phyloP scores from a whole-genome alignment of 495 filamentous ascomycete genomes.

The Penicillium roqueforti region DNA sequence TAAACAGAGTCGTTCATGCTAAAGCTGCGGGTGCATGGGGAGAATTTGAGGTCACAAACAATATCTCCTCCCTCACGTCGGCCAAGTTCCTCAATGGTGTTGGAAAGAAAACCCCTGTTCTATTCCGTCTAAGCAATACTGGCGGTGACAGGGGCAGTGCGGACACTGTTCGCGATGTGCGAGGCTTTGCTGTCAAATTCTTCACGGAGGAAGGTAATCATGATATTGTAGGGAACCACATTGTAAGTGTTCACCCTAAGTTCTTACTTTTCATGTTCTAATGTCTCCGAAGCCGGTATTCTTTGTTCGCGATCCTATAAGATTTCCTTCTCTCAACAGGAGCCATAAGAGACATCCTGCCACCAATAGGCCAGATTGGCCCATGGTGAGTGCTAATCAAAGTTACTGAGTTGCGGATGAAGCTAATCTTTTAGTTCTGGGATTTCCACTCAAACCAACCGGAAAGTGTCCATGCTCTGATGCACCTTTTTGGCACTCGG shows the following conservation, averaged over 20 bases:
- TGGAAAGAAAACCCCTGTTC: conserved; percentile 55
- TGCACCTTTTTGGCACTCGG: conserved; percentile 63
- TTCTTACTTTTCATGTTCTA: neutral
- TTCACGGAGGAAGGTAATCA: conserved; percentile 71
- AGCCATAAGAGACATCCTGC: conserved; percentile 48
- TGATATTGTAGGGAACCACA: conserved; percentile 61
- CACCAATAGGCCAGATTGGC: conserved; percentile 45
- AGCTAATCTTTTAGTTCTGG: conserved; percentile 43
- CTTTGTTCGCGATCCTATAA: conserved; percentile 52
- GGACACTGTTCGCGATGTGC: conserved; percentile 57
- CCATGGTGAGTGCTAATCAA: conserved; percentile 34
- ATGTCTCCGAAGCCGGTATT: conserved; percentile 37
- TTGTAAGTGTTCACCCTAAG: conserved; percentile 7
- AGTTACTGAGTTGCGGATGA: neutral
- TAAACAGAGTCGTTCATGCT: conserved; percentile 60
- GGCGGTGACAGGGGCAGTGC: conserved; percentile 56
- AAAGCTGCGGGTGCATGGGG: conserved; percentile 57
- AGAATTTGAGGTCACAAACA: conserved; percentile 57
- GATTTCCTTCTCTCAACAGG: conserved; percentile 51
- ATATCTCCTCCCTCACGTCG: neutral
- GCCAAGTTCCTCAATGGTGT: conserved; percentile 49
- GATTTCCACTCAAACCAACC: conserved; percentile 39
- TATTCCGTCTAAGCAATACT: conserved; percentile 59
- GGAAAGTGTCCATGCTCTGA: conserved; percentile 58
- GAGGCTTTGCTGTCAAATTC: conserved; percentile 66